Base-by-base conservation (phyloP, 306 rosid genomes). In the Cicer yamashitae region DNA sequence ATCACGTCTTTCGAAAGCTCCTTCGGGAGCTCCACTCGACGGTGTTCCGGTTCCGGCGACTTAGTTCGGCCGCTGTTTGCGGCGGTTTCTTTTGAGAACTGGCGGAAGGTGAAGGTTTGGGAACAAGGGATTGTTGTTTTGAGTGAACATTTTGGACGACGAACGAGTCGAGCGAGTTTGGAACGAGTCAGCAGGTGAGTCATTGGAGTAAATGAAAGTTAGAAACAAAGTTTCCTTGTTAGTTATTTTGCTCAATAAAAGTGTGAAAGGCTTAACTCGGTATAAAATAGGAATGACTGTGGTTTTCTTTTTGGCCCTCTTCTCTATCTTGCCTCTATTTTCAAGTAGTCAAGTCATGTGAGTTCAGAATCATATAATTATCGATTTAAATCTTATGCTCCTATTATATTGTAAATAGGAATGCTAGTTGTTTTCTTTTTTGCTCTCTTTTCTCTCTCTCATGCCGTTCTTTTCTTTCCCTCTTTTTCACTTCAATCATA, bases 1-100 rank as follows among this genome's bases (percentile, higher is more conserved):
- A 87, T 7, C 69, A 90, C 91, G 82, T 90, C 87, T 84, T 85
- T 79, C 0, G 88, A 77, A 8, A 94, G 94, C 72, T 91, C 97
- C 64, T 82, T 88, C 10, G 96, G 94, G 6, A 94, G 93, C 11
- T 70, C 82, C 48, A 30, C 67, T 67, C 81, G 53, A 57, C 40
- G 45, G 38, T 74, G 10, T 75, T 88, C 94, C 97, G 91, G 91
- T 69, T 66, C 75, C 64, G 66, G 79, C 7, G 63, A 69, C 9
- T 56, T 22, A 11, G 72, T 67, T 25, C 76, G 77, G 52, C 68
- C 41, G 65, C 69, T 79, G 7, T 53, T 10, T n/a, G 82, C 5
- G 46, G 15, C 3, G 45, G 38, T 48, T 48, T 65, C 51, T 82
- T 78, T 22, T 11, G 88, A 76, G 84, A 81, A 76, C 52, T 14